Evolutionary conservation across 2,329 filamentous ascomycete species (phyloP).

Genomic region (Ophiocordyceps camponoti-saundersi): DNA sequence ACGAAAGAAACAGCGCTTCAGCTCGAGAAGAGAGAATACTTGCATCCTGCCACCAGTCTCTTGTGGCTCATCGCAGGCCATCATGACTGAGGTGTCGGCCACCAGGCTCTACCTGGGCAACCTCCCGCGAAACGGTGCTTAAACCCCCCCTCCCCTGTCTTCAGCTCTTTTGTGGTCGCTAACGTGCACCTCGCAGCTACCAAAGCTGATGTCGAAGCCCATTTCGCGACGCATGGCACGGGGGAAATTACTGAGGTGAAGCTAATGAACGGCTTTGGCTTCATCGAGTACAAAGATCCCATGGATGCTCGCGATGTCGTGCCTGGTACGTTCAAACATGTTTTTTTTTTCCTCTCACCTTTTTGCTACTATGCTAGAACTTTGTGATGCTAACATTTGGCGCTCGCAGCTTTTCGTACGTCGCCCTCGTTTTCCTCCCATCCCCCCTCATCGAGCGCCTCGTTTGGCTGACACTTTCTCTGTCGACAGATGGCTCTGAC

Average conservation of each 20-base stretch:
- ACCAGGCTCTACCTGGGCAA: slow-evolving; percentile 96
- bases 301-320: slow-evolving; percentile 98
- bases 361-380: background rate
- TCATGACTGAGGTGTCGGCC: slow-evolving; percentile 77
- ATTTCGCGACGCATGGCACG: slow-evolving; percentile 90
- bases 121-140: slow-evolving; percentile 80
- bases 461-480: background rate
- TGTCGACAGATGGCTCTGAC: slow-evolving; percentile 69
- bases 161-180: background rate
- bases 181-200: slow-evolving; percentile 49
- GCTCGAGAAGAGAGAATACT: too few relatives aligned
- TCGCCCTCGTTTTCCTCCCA: background rate
- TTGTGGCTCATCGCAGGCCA: slow-evolving; percentile 8
- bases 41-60: background rate
- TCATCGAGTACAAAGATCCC: slow-evolving; percentile 97
- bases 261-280: slow-evolving; percentile 98
- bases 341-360: slow-evolving; percentile 1
- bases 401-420: slow-evolving; percentile 38
- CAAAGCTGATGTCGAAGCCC: slow-evolving; percentile 89
- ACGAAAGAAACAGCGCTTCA: background rate
- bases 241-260: slow-evolving; percentile 98
- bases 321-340: slow-evolving; percentile 51
- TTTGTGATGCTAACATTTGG: background rate
- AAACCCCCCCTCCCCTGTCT: slow-evolving; percentile 6
- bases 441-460: background rate